Evolutionary conservation across 2,329 filamentous ascomycete genomes (phyloP), one percentile per base, ranked within the genome.

Genomic region (Trichoderma sp.): DNA sequence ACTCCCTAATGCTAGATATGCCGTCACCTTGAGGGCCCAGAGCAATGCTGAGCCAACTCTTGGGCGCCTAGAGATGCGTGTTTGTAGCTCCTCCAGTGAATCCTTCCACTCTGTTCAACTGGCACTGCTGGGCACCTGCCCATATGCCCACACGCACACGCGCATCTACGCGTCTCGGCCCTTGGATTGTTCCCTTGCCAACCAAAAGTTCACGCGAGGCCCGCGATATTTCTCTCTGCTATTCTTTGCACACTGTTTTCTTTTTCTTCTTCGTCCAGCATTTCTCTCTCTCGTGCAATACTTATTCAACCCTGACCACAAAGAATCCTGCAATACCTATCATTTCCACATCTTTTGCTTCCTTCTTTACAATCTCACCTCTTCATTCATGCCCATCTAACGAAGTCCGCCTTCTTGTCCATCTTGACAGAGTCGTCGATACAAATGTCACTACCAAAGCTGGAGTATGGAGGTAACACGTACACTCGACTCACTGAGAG

Each of bases 381-480:
- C 8, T 57, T 6, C 1, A 1, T n/a, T 8, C 8, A 7, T 2
- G 3, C 9, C 36, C 36, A 3, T 4, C 36, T 8, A 8, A 17
- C 2, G 36, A 43, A 43, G 2, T 15, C 36, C 7, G 36, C 36
- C 15, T 9, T 43, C 15, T 8, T n/a, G 36, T 3, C 0, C 3
- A 3, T 8, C 6, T 0, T 11, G n/a, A 23, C 1, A 1, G 55
- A 3, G 6, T 32, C 11, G 0, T 20, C 50, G 5, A 15, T 2
- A 15, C 30, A 7, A 1, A 13, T 13, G 3, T 2, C 39, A 8
- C 1, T 12, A 4, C n/a, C 26, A 30, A n/a, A 43, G 2, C n/a
- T 62, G 1, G 6, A 34, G 0, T 12, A 36, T 20, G 36, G n/a
- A 23, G 23, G 23, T 23, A 23, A 23, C 3, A 2, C 3, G 23